These are phyloP conservation scores for Teunomyces atbi DNA, from an alignment of 805 yeast genomes.

Conservation along the genomic window DNA sequence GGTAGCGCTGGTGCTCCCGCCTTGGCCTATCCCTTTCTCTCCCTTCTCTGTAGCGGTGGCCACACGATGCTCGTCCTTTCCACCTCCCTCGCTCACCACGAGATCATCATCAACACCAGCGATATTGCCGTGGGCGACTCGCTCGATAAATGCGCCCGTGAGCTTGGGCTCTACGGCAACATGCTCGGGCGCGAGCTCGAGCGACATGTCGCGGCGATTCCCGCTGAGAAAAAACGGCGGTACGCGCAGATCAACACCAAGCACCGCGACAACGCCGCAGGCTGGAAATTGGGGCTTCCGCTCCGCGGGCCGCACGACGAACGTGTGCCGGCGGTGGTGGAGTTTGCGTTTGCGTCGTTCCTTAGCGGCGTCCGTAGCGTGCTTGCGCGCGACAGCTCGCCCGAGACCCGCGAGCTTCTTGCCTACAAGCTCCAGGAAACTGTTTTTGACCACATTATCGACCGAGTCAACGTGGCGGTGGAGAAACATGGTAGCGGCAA, in stretches of 20 bases:
- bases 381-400: constrained; percentile 22
- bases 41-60: constrained; percentile 87
- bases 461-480: constrained; percentile 57
- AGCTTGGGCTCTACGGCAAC: constrained; percentile 72
- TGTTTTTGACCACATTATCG: constrained; percentile 69
- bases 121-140: constrained; percentile 96
- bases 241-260: constrained; percentile 20
- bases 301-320: constrained; percentile 30
- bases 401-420: constrained; percentile 48
- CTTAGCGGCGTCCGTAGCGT: constrained; percentile 49
- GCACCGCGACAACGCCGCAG: constrained; percentile 19
- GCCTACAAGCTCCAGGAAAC: constrained; percentile 62
- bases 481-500: constrained; percentile 38
- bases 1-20: constrained; percentile 48
- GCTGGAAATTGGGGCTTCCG: constrained; percentile 29
- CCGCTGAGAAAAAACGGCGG: constrained; percentile 24
- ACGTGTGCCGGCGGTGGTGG: constrained; percentile 24
- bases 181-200: constrained; percentile 89
- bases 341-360: constrained; percentile 79
- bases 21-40: constrained; percentile 60
- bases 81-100: constrained; percentile 59
- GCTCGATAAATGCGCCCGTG: constrained; percentile 88
- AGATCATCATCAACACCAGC: constrained; percentile 66
- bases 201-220: constrained; percentile 39
- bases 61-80: constrained; percentile 86